Evolutionary conservation across 768 basidiomycete species (phyloP).

Genomic region (Multifurca ochricompacta): DNA sequence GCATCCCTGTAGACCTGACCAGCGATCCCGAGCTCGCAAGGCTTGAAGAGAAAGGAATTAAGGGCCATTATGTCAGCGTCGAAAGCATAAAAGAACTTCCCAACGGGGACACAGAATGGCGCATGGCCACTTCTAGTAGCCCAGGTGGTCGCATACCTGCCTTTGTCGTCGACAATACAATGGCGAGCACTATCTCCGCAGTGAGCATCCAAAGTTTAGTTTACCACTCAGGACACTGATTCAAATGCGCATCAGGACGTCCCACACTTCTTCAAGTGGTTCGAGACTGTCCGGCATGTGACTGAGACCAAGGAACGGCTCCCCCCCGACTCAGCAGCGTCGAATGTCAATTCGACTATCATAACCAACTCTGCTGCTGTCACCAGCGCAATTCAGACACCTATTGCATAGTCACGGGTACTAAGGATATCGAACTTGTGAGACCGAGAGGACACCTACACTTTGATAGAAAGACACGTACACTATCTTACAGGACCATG

Average conservation of each 20-base stretch:
- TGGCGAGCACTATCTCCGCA: slow-evolving; percentile 55
- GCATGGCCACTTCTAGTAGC: slow-evolving; percentile 70
- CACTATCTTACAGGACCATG: background rate
- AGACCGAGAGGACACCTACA: background rate
- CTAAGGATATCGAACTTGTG: background rate
- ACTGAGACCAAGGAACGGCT: background rate
- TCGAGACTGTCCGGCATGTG: slow-evolving; percentile 32
- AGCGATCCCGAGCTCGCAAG: slow-evolving; percentile 49
- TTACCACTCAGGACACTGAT: background rate
- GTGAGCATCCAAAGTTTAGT: slow-evolving; percentile 34
- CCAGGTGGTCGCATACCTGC: slow-evolving; percentile 63
- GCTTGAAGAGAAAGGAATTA: slow-evolving; percentile 55
- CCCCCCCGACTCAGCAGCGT: background rate
- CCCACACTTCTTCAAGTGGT: slow-evolving; percentile 63
- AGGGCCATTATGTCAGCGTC: slow-evolving; percentile 62
- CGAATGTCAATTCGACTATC: background rate
- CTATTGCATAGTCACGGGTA: background rate
- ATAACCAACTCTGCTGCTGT: background rate
- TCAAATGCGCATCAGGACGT: slow-evolving; percentile 45
- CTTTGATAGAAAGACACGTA: background rate
- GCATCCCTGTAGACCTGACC: slow-evolving; percentile 61
- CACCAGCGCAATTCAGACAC: background rate
- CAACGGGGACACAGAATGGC: slow-evolving; percentile 63
- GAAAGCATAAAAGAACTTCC: slow-evolving; percentile 58
- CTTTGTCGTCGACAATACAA: slow-evolving; percentile 51